These are phyloP conservation scores for Zalerion maritima DNA, from an alignment of 495 filamentous ascomycete genomes.

Conservation along the genomic window DNA sequence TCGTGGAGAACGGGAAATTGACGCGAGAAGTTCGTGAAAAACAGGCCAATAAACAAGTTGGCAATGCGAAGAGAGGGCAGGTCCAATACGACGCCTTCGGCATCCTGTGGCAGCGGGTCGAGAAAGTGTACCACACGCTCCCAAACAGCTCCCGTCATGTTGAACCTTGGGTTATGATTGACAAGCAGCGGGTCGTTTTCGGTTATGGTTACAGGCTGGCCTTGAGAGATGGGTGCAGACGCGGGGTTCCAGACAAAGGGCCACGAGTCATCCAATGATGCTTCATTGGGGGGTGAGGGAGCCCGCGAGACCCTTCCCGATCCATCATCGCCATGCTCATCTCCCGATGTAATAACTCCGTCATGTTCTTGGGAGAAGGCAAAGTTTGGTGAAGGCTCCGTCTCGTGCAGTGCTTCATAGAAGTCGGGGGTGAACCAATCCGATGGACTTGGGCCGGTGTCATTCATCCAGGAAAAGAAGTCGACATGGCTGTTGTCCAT, in stretches of 20 bases:
- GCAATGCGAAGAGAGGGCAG: conserved; percentile 4
- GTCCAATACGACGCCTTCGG: too few species aligned
- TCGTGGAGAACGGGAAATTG: conserved; percentile 9
- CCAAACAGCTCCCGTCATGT: conserved; percentile 5
- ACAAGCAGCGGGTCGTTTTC: conserved; percentile 2
- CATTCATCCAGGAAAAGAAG: conserved; percentile 1
- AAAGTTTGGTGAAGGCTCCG: conserved; percentile 1
- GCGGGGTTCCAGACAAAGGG: conserved; percentile 8
- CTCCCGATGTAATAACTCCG: too few species aligned
- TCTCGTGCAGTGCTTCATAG: conserved; percentile 7
- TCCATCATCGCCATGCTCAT: conserved; percentile 1
- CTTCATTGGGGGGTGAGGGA: conserved; percentile 9
- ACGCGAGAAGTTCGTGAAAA: conserved; percentile 7
- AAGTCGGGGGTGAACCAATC: conserved; percentile 10
- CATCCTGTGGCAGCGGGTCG: conserved; percentile 2
- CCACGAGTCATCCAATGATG: conserved; percentile 9
- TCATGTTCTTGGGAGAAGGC: conserved; percentile 1
- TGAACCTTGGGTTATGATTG: conserved; percentile 4
- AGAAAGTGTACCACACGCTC: conserved; percentile 4
- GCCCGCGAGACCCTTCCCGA: conserved; percentile 2
- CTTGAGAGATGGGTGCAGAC: conserved; percentile 4
- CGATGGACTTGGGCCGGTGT: conserved; percentile 1
- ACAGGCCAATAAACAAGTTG: conserved; percentile 7
- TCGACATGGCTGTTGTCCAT: background rate
- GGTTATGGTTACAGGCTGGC: conserved; percentile 3